A percentile compares a stretch with the other conserved stretches of the same genome.
Conservation (phyloP, 23 red algal genomes). For the Gracilaria caudata region DNA sequence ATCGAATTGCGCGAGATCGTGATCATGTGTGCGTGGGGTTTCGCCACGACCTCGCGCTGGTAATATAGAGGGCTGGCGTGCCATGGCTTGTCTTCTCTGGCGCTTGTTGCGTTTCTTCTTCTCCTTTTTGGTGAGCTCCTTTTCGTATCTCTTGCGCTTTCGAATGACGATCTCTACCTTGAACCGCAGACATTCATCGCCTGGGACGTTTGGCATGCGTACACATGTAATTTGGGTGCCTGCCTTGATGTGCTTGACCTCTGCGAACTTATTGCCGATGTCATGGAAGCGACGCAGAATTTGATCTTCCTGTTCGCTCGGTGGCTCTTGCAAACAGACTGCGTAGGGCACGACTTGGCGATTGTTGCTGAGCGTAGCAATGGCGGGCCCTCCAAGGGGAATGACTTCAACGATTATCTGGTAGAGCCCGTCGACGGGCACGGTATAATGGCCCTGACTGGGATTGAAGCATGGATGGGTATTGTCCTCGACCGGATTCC, state of each 20-base stretch:
- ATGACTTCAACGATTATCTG: conserved; percentile 53
- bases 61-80: not conserved
- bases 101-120: conserved; percentile 53
- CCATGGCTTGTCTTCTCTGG: conserved; percentile 26
- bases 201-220: conserved; percentile 38
- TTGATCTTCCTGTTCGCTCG: conserved; percentile 28
- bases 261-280: conserved; percentile 55
- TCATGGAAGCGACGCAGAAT: conserved; percentile 39
- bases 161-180: conserved; percentile 51
- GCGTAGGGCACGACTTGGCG: conserved; percentile 42
- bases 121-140: conserved; percentile 56
- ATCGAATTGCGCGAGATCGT: not conserved
- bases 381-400: conserved; percentile 32
- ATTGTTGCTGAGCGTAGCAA: not conserved
- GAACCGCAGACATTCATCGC: conserved; percentile 53
- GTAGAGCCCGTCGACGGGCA: conserved; percentile 56
- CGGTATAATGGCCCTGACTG: conserved; percentile 9
- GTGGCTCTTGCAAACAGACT: conserved; percentile 49
- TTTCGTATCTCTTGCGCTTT: conserved; percentile 40
- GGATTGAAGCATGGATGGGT: conserved; percentile 38
- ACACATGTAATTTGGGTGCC: conserved; percentile 53
- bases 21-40: not conserved
- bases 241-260: conserved; percentile 42
- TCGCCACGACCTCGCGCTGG: not conserved
- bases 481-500: conserved; percentile 1